Base-by-base conservation (phyloP, 192 early-diverging fungal genomes). In the Backusella mclennaniae region DNA sequence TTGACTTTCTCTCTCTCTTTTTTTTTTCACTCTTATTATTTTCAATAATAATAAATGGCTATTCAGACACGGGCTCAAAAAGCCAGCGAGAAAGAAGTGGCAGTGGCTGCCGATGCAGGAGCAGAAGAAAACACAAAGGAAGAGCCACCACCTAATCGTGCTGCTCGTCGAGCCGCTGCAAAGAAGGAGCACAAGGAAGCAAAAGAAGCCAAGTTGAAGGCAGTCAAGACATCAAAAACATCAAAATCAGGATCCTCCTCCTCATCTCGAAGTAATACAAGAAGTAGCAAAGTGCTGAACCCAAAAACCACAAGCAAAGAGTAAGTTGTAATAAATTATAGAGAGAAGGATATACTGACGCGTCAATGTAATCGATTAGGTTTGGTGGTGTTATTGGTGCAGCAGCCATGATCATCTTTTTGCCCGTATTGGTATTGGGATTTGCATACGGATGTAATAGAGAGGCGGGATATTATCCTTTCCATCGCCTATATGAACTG, bases 231-330 rank as follows among this genome's bases (percentile, higher is more conserved):
- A 44, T 31, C 38, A 2, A 71, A 11, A 29, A 6, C 9, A 15
- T 41, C 69, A 29, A 71, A 29, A 36, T 68, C 69, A 26, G 26
- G 26, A 6, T 29, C 19, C 6, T 29, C 69, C 5, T 26, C 19
- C 6, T 31, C 69, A 17, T 31, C 38, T 44, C 44, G n/a, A 29
- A 9, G 12, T 12, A 19, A 2, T n/a, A 3, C 33, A 33, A 33
- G 33, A 33, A 14, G n/a, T 21, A 36, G 35, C 5, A 44, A 71
- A 35, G 49, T 35, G 8, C 75, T 92, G 71, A 88, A 95, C 76
- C 91, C 90, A 35, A 81, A 83, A 76, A 89, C 95, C 11, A 88
- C 87, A 9, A 84, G 87, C 73, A 95, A 92, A 79, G 97, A 97
- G 84, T 77, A 73, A 53, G 76, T 63, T 63, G 21, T 21, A 12